These are phyloP conservation scores for Dendrobium officinale DNA, from an alignment of 106 monocot species.

Conservation along the genomic window DNA sequence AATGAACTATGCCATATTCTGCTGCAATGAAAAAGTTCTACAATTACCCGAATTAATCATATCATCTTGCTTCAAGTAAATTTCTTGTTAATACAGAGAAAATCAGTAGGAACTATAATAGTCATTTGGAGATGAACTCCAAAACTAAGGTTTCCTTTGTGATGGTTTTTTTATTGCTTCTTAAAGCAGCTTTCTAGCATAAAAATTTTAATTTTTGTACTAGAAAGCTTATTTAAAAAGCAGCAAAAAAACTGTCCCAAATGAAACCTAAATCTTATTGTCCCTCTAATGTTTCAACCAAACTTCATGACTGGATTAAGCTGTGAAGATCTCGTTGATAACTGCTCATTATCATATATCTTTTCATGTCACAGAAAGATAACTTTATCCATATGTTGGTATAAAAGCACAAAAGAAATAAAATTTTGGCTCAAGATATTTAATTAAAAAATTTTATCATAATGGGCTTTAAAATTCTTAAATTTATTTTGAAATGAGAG, in stretches of 20 bases:
- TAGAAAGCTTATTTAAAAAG: too few relatives aligned
- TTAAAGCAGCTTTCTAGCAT: too few relatives aligned
- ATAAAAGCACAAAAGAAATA: background rate
- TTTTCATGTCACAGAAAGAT: background rate
- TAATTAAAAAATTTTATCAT: too few relatives aligned
- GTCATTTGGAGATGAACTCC: background rate
- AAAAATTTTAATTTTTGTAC: too few relatives aligned
- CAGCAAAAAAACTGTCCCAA: too few relatives aligned
- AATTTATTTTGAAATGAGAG: too few relatives aligned
- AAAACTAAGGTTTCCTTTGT: background rate
- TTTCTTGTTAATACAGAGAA: background rate
- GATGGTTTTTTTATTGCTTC: too few relatives aligned
- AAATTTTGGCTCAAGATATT: too few relatives aligned
- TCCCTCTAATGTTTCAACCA: background rate
- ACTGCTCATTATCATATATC: background rate
- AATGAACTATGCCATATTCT: background rate
- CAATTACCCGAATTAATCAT: background rate
- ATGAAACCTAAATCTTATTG: background rate
- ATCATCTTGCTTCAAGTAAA: background rate
- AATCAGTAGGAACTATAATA: background rate
- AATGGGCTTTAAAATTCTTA: too few relatives aligned
- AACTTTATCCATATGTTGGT: background rate
- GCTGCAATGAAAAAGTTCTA: background rate
- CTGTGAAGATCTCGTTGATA: background rate
- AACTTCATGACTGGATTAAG: background rate